Evolutionary conservation across 1,139 yeast species (phyloP), one percentile per base, ranked within the genome.

Genomic region (Candida sanyaensis): DNA sequence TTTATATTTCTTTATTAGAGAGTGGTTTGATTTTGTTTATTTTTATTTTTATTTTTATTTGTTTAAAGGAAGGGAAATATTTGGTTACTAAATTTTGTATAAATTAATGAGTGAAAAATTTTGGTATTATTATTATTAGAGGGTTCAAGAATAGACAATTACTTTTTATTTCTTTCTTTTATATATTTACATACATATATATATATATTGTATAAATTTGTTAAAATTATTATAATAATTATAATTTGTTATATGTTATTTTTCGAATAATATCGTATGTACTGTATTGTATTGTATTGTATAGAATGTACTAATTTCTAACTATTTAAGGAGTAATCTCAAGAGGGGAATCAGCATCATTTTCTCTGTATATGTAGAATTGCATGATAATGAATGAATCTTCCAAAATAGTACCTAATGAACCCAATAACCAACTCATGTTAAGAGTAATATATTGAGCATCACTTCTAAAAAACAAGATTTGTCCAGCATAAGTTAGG

Each of bases 401-500:
- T 66, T 86, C 90, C 44, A 81, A 70, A 41, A 86, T 81, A 5
- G 93, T 86, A 24, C 93, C 92, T 48, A 86, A 66, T 1, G 90
- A 83, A 1, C 93, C 93, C 55, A 86, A 65, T 54, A 86, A 69
- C 93, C 93, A 86, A 54, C 89, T 82, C 57, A 84, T 61, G 65
- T 88, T 87, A 54, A 85, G 72, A 53, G 76, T 60, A 40, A 88
- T 60, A 68, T 88, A 88, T 37, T 77, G 72, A 52, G 69, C 56
- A 60, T 87, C 93, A 44, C 73, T 73, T 58, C 93, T 73, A 65
- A 77, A 87, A 55, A 84, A 73, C 50, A 88, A 68, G 48, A 88
- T 88, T 60, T 88, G 92, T 44, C 83, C 81, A 23, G 92, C 89
- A 61, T 87, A 88, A 4, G 93, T 84, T 54, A 86, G 61, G 63